Evolutionary conservation across 2,329 filamentous ascomycete species (phyloP), one percentile per base, ranked within the genome.

Genomic region (Pleurostoma richardsiae): DNA sequence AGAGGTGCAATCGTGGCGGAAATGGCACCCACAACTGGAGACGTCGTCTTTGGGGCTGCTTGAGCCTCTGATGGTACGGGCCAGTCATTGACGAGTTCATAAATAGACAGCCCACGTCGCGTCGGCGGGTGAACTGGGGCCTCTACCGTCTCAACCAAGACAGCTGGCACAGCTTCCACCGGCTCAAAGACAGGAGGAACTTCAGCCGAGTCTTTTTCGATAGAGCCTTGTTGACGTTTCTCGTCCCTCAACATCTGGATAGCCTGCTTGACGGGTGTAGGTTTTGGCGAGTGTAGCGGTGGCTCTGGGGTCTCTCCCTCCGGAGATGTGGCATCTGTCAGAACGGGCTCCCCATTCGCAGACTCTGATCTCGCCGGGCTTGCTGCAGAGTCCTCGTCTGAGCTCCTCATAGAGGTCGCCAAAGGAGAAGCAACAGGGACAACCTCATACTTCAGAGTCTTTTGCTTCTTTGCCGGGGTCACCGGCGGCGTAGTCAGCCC

Each of bases 391-490:
- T 59, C 59, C 0, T 58, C 57, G 5, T 62, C 62, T 4, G 71
- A 76, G 48, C 65, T 70, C 19, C 57, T 65, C 30, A 68, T 63
- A 0, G 70, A 72, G 10, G 64, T 58, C 2, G 57, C 57, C 1
- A 58, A 51, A 3, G 56, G 42, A 4, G 30, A 26, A 8, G 62
- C 46, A 5, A 65, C 42, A 2, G 65, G 56, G 11, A 52, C 48
- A 4, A 65, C 50, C 5, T 64, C 60, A 40, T 62, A 63, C 4
- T 60, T 53, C 2, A 54, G 54, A 4, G 60, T 61, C 56, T 74
- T 79, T 10, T 67, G 61, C 48, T 66, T 71, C 56, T 82, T 82
- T 0, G 75, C 66, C 0, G 79, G 79, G 0, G 79, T 82, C 10
- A 74, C 64, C 0, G 79, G 79, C 1, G 79, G 79, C 4, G 77